A percentile compares a stretch with the other conserved stretches of the same genome.
These are phyloP conservation scores for Gautieria morchelliformis DNA, from an alignment of 768 basidiomycete species.

Conservation along the genomic window DNA sequence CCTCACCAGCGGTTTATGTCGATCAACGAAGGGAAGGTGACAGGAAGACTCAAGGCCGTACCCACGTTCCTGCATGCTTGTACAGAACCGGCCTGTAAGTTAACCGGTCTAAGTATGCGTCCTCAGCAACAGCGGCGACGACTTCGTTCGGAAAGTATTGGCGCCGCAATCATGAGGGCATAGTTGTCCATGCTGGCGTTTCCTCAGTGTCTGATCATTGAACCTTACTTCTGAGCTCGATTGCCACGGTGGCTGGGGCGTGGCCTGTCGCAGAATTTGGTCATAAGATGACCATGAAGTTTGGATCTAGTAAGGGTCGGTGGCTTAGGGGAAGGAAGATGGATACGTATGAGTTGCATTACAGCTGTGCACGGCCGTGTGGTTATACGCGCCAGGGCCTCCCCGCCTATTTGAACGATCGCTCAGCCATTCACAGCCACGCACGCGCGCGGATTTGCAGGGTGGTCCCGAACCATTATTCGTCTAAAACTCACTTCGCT, in stretches of 20 bases:
- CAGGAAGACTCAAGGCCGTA: no score
- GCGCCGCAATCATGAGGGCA: conserved; percentile 10
- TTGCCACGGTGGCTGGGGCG: conserved; percentile 14
- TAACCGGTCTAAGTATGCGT: neutral
- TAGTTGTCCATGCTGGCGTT: neutral
- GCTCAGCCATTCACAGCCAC: conserved; percentile 8
- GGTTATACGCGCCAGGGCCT: conserved; percentile 11
- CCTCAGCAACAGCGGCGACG: conserved; percentile 12
- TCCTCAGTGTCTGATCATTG: neutral
- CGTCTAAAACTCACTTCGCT: no score
- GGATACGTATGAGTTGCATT: neutral
- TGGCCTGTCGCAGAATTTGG: conserved; percentile 17
- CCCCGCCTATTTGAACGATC: conserved; percentile 10
- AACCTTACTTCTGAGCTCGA: conserved; percentile 6
- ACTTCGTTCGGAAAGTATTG: conserved; percentile 11
- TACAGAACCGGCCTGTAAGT: no score
- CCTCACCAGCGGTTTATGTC: no score
- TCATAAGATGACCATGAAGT: conserved; percentile 14
- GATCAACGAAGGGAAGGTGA: no score
- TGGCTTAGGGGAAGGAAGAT: neutral
- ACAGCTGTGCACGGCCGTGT: conserved; percentile 6
- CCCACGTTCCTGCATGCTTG: conserved; percentile 1
- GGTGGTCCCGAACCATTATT: conserved; percentile 7
- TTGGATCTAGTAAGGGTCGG: neutral
- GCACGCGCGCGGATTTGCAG: conserved; percentile 13